Conservation (phyloP, 805 yeast species). For the Candida nanaspora region DNA sequence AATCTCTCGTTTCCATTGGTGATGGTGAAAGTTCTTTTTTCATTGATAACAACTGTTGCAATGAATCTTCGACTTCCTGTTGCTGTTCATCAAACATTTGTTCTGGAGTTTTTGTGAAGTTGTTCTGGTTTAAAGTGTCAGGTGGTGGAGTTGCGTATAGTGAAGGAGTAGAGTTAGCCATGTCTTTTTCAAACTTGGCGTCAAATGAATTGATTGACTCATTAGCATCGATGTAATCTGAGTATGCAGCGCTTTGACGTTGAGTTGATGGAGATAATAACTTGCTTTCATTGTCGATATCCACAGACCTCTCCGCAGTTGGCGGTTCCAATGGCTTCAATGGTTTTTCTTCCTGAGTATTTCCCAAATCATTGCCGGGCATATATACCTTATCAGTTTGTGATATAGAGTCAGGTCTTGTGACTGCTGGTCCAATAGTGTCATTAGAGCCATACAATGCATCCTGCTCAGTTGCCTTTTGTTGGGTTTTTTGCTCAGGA, state of each 20-base stretch:
- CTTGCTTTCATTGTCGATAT: no score
- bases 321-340: no score
- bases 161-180: neutral
- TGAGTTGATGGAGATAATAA: neutral
- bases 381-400: no score
- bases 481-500: neutral
- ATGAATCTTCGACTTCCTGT: conserved; percentile 15
- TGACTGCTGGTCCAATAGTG: neutral
- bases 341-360: conserved; percentile 3
- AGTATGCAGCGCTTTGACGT: conserved; percentile 1
- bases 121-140: neutral
- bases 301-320: no score
- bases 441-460: neutral
- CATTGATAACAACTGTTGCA: conserved; percentile 20
- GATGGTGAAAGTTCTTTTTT: conserved; percentile 16
- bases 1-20: conserved; percentile 2
- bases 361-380: no score
- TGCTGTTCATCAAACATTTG: conserved; percentile 2
- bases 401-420: no score
- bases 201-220: conserved; percentile 21
- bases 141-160: neutral
- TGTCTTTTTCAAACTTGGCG: conserved; percentile 10
- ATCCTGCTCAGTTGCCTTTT: neutral
- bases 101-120: neutral
- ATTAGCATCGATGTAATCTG: conserved; percentile 12